phyloP scores from a whole-genome alignment of 805 yeast species.

The Ogataea saltuana region DNA sequence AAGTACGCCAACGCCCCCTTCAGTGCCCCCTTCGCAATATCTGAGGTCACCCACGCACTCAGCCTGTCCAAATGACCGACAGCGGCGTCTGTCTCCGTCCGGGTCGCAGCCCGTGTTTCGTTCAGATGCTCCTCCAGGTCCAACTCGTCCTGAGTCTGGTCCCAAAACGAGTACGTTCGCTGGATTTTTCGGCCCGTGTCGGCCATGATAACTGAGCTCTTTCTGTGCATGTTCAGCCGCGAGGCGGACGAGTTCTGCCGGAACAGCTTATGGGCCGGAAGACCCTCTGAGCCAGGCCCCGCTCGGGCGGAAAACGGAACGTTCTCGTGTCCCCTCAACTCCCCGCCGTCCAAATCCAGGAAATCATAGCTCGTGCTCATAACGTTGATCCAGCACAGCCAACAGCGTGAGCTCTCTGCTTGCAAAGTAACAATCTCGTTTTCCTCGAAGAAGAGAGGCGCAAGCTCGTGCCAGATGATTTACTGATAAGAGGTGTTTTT shows the following conservation, averaged over 20 bases:
- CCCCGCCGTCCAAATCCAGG: no score
- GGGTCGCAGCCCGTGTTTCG: background rate
- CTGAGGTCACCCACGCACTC: slow-evolving; percentile 2
- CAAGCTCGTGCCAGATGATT: no score
- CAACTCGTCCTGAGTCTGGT: slow-evolving; percentile 26
- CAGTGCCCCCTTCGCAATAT: slow-evolving; percentile 37
- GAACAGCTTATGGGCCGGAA: slow-evolving; percentile 6
- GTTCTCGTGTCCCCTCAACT: no score
- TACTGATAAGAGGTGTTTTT: no score
- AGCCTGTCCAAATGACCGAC: slow-evolving; percentile 7
- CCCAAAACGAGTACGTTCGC: slow-evolving; percentile 33
- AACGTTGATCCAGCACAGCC: no score
- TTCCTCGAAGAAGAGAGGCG: no score
- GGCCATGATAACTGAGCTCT: slow-evolving; percentile 45
- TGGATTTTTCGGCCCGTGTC: slow-evolving; percentile 42
- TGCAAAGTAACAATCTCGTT: no score
- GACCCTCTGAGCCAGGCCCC: slow-evolving; percentile 3
- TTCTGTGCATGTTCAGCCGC: slow-evolving; percentile 25
- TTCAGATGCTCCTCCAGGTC: slow-evolving; percentile 17
- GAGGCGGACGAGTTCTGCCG: slow-evolving; percentile 18
- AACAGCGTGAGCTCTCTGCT: no score
- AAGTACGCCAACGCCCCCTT: slow-evolving; percentile 77
- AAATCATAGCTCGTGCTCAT: no score
- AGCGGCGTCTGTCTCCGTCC: slow-evolving; percentile 12
- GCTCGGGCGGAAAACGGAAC: slow-evolving; percentile 8